Evolutionary conservation across 495 filamentous ascomycete genomes (phyloP).

Genomic region (Talaromyces liani): DNA sequence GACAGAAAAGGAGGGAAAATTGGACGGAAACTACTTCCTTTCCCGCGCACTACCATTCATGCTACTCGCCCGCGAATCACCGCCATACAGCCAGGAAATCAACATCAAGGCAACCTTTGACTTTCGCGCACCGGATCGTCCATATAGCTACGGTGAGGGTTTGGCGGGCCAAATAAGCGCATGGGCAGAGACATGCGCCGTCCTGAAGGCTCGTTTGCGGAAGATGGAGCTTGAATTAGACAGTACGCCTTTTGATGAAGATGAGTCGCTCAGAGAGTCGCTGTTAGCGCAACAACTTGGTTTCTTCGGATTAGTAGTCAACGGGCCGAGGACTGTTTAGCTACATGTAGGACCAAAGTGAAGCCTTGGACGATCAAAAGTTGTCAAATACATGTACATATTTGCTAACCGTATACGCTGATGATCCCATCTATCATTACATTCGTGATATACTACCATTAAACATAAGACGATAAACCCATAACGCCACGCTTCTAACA

Average conservation of each 20-base stretch:
- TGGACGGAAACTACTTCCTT: slow-evolving; percentile 33
- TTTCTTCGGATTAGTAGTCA: slow-evolving; percentile 24
- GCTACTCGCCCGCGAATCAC: slow-evolving; percentile 32
- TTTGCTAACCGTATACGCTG: neutral
- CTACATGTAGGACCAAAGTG: neutral
- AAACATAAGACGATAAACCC: neutral
- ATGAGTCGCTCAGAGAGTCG: slow-evolving; percentile 14
- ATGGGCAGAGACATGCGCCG: slow-evolving; percentile 37
- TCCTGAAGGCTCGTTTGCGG: slow-evolving; percentile 27
- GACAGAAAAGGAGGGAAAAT: slow-evolving; percentile 3
- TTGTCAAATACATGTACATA: neutral
- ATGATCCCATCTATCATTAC: neutral
- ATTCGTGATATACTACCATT: neutral
- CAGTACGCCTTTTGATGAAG: slow-evolving; percentile 12
- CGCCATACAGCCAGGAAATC: slow-evolving; percentile 25
- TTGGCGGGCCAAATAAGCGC: slow-evolving; percentile 39
- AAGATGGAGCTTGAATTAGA: slow-evolving; percentile 23
- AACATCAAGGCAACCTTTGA: slow-evolving; percentile 13
- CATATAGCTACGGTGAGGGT: slow-evolving; percentile 37
- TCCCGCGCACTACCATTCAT: slow-evolving; percentile 34
- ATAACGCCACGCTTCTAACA: neutral
- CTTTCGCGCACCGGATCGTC: slow-evolving; percentile 39
- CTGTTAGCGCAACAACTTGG: slow-evolving; percentile 17
- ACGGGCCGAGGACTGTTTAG: slow-evolving; percentile 15
- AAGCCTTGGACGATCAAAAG: neutral